These are phyloP conservation scores for Protomyces inouyei DNA, from an alignment of 1,139 yeast species.

Conservation along the genomic window DNA sequence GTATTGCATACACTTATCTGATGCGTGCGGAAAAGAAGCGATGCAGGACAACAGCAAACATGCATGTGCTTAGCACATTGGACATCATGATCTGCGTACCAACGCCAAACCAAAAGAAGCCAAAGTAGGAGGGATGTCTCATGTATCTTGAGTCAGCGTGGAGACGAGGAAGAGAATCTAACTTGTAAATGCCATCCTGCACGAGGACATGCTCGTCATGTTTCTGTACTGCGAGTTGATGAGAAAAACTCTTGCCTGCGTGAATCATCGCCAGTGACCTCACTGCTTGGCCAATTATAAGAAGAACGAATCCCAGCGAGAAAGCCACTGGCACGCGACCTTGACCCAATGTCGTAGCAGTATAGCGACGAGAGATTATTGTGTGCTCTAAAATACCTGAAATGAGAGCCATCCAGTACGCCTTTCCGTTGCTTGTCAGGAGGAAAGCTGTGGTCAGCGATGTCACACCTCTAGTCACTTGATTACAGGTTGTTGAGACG, in stretches of 20 bases:
- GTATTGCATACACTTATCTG: slow-evolving; percentile 53
- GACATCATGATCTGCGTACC: slow-evolving; percentile 71
- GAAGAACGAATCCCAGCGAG: slow-evolving; percentile 47
- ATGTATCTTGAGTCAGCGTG: neutral
- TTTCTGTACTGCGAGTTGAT: slow-evolving; percentile 58
- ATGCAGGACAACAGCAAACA: slow-evolving; percentile 53
- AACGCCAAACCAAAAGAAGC: slow-evolving; percentile 89
- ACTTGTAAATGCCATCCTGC: slow-evolving; percentile 64
- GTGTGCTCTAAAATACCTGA: slow-evolving; percentile 50
- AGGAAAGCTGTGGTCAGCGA: slow-evolving; percentile 45
- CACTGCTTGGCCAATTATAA: slow-evolving; percentile 57
- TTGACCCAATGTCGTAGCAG: neutral
- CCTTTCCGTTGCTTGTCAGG: slow-evolving; percentile 63
- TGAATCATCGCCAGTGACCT: slow-evolving; percentile 80
- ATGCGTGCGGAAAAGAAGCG: slow-evolving; percentile 68
- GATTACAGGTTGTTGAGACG: neutral
- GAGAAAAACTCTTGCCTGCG: slow-evolving; percentile 85
- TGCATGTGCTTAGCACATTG: slow-evolving; percentile 54
- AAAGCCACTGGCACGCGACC: slow-evolving; percentile 32
- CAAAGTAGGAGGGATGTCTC: slow-evolving; percentile 88
- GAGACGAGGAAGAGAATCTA: neutral
- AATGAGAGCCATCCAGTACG: slow-evolving; percentile 60
- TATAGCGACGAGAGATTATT: slow-evolving; percentile 37
- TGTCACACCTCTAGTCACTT: neutral
- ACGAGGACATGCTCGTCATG: slow-evolving; percentile 58